Conservation (phyloP, 805 yeast species). For the Crinitomyces ghanaensis region DNA sequence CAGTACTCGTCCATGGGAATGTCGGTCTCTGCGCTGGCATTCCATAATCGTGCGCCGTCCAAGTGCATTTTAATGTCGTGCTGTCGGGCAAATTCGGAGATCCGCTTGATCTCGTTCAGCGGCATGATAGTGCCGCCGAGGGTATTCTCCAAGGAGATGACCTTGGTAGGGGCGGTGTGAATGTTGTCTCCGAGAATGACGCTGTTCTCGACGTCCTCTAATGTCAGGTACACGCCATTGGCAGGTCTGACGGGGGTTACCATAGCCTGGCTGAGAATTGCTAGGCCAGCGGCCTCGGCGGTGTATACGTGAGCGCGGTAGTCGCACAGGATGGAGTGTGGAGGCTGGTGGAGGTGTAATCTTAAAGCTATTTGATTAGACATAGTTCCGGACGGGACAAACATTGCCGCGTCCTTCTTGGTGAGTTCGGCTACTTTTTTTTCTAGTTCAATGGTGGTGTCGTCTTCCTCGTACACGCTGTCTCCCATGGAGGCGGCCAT, state of each 20-base stretch:
- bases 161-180: conserved; percentile 79
- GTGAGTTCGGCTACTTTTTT: conserved; percentile 50
- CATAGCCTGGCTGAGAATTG: conserved; percentile 85
- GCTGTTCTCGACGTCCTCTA: conserved; percentile 62
- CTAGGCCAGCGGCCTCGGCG: conserved; percentile 86
- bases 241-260: conserved; percentile 70
- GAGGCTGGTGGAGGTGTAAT: conserved; percentile 68
- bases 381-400: conserved; percentile 80
- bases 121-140: conserved; percentile 77
- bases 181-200: conserved; percentile 70
- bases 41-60: conserved; percentile 95
- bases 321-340: conserved; percentile 78
- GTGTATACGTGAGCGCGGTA: conserved; percentile 72
- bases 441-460: conserved; percentile 55
- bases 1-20: conserved; percentile 61
- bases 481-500: conserved; percentile 60
- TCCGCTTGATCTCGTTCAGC: conserved; percentile 59
- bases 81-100: conserved; percentile 55
- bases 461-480: conserved; percentile 80
- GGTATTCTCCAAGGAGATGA: conserved; percentile 81
- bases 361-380: conserved; percentile 82
- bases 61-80: conserved; percentile 57
- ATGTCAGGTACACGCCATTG: conserved; percentile 65
- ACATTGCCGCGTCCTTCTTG: conserved; percentile 73
- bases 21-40: conserved; percentile 70